Evolutionary conservation across 306 rosid species (phyloP), one percentile per base, ranked within the genome.

Genomic region (Herpetospermum pedunculosum): DNA sequence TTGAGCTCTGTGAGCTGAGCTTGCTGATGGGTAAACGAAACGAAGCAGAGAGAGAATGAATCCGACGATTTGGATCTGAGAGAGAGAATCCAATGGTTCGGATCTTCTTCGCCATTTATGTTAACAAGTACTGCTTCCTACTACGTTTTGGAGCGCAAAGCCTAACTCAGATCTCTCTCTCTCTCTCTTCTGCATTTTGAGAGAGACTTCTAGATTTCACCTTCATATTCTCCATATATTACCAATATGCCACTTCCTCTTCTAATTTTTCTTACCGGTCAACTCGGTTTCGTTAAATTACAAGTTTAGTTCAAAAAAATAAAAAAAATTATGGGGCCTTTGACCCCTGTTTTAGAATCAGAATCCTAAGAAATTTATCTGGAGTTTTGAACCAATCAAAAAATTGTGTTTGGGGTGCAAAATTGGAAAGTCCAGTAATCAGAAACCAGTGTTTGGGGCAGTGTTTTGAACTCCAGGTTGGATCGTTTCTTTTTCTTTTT

Each of bases 71-170:
- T 44, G 75, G 77, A 30, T 67, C 32, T 70, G 69, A 52, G 82
- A 79, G 70, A 78, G 15, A 81, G 76, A 87, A 88, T 94, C 95
- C 37, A 88, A 83, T 60, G 92, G 92, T 77, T 80, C 65, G 83
- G 85, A 81, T 81, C 84, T 79, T 52, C 80, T 60, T 58, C 47
- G 54, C 78, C 78, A 75, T 75, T 75, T 46, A 75, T 75, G 78
- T 47, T 60, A 30, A 63, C 72, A 75, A 47, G 28, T 46, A 75
- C 44, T 37, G 8, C 53, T 50, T 26, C 77, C 44, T 37, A 4
- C 53, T 50, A 41, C 77, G 32, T 74, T 29, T 38, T 37, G 67
- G 76, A 53, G 67, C 77, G 53, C 69, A 75, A 72, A 77, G 70
- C 83, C 34, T 1, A 54, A 40, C 64, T 48, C 76, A 72, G 64